phyloP scores from a whole-genome alignment of 108 stramenopile genomes.

The Pseudonitzschia multiseries region DNA sequence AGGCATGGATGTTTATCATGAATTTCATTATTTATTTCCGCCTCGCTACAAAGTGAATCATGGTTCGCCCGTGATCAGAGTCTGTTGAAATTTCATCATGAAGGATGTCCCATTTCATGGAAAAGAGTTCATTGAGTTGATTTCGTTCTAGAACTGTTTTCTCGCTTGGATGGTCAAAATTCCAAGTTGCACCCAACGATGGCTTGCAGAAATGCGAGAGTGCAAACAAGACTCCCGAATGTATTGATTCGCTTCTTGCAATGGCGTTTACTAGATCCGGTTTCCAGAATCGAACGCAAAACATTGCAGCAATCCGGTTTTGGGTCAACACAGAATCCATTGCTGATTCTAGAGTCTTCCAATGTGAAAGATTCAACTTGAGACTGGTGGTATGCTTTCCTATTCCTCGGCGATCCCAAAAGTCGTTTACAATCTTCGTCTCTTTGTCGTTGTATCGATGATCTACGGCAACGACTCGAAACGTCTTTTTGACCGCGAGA shows the following conservation, averaged over 20 bases:
- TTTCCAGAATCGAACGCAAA: constrained; percentile 74
- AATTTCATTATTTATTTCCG: constrained; percentile 9
- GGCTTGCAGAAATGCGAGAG: constrained; percentile 81
- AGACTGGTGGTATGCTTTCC: constrained; percentile 40
- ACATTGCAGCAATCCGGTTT: constrained; percentile 33
- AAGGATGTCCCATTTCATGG: constrained; percentile 51
- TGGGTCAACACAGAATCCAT: constrained; percentile 3
- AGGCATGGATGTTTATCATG: neutral
- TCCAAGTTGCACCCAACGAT: constrained; percentile 54
- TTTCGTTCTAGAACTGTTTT: constrained; percentile 68
- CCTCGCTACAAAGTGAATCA: constrained; percentile 79
- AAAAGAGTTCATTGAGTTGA: constrained; percentile 60
- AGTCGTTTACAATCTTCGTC: constrained; percentile 53
- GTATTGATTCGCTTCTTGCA: constrained; percentile 15
- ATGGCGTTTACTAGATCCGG: constrained; percentile 46
- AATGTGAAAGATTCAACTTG: constrained; percentile 54
- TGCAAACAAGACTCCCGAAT: constrained; percentile 57
- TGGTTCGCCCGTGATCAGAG: constrained; percentile 77
- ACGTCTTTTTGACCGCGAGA: constrained; percentile 17
- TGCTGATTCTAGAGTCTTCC: constrained; percentile 22
- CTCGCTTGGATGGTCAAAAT: constrained; percentile 76
- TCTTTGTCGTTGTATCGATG: constrained; percentile 65
- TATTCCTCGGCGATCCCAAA: constrained; percentile 63
- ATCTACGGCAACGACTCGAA: constrained; percentile 64
- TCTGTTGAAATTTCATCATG: constrained; percentile 65